phyloP scores from a whole-genome alignment of 345 rosid genomes.

The Eucalyptus polybractea region DNA sequence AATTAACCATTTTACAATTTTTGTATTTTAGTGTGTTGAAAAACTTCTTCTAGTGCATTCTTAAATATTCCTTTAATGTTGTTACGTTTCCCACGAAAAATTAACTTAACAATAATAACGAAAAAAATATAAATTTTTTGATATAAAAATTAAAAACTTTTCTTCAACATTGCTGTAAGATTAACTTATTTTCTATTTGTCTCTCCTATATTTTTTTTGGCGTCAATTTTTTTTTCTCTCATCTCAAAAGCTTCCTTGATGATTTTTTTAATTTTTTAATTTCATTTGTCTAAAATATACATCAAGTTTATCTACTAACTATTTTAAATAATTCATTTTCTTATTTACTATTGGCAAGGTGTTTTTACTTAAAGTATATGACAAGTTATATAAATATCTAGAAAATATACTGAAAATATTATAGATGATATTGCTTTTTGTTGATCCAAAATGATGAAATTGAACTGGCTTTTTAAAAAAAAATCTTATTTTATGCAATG shows the following conservation, averaged over 20 bases:
- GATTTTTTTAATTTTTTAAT: background rate
- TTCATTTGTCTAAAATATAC: no score
- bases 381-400: no score
- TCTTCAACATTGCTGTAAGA: background rate
- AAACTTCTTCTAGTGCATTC: background rate
- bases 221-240: background rate
- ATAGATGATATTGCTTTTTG: no score
- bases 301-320: background rate
- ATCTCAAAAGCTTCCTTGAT: background rate
- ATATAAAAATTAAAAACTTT: no score
- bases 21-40: background rate
- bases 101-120: fast-evolving
- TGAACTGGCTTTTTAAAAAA: no score
- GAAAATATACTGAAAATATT: no score
- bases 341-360: background rate
- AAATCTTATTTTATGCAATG: background rate
- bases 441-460: background rate
- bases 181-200: no score
- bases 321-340: no score
- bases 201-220: no score
- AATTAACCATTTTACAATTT: no score
- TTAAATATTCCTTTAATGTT: background rate
- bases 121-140: no score
- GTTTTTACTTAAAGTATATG: background rate
- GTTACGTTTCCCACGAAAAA: fast-evolving